Evolutionary conservation across 176 grass and related monocot genomes (phyloP).

Genomic region (Musa acuminata): DNA sequence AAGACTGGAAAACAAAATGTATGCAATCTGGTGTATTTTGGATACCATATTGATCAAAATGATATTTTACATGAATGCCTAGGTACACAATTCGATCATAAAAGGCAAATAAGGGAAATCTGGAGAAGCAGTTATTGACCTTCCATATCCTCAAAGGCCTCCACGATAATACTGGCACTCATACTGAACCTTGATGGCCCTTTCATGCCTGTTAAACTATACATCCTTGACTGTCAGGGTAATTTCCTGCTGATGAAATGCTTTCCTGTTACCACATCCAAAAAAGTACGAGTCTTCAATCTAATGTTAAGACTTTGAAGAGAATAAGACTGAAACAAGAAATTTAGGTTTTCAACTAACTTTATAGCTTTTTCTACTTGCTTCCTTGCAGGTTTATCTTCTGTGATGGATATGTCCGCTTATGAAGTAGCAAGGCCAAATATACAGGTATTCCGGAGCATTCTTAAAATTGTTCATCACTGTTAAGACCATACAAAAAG

Average conservation of each 20-base stretch:
- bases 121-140: conserved; percentile 61
- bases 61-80: conserved; percentile 64
- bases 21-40: neutral
- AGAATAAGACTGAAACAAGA: neutral
- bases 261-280: conserved; percentile 44
- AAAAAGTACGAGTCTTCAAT: neutral
- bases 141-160: conserved; percentile 45
- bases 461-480: conserved; percentile 83
- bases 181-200: conserved; percentile 41
- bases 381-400: conserved; percentile 45
- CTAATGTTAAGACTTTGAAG: neutral
- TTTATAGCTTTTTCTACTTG: conserved; percentile 52
- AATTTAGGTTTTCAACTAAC: conserved; percentile 20
- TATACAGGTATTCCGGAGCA: conserved; percentile 38
- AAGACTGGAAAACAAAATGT: conserved; percentile 17
- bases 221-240: conserved; percentile 60
- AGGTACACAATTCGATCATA: conserved; percentile 70
- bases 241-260: conserved; percentile 51
- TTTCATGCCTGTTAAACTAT: conserved; percentile 42
- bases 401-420: conserved; percentile 66
- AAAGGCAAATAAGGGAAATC: conserved; percentile 73
- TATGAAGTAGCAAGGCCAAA: conserved; percentile 56
- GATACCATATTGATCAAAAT: neutral
- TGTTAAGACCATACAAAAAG: conserved; percentile 23
- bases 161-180: conserved; percentile 52